Percentiles rank a stretch among this genome's conserved stretches.
Conservation (phyloP, 176 grass and related monocot species). For the Coix lacrymajobi region DNA sequence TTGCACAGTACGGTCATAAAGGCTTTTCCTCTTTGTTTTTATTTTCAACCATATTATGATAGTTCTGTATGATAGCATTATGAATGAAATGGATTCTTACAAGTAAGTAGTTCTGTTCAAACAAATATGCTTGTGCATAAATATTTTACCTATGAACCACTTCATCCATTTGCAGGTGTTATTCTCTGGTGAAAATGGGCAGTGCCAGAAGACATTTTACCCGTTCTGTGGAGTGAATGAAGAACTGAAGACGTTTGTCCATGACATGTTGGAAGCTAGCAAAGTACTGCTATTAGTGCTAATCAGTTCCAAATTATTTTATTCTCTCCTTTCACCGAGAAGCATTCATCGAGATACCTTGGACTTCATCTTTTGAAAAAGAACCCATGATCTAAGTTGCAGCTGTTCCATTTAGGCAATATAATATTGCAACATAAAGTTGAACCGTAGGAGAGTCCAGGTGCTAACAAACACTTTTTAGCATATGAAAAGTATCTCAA, state of each 20-base stretch:
- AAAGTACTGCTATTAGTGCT: constrained; percentile 40
- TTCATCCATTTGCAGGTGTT: constrained; percentile 53
- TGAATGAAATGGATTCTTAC: neutral
- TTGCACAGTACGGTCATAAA: neutral
- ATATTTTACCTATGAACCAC: constrained; percentile 1
- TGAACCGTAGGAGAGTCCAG: neutral
- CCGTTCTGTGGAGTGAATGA: constrained; percentile 90
- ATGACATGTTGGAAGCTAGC: constrained; percentile 61
- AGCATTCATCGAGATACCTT: neutral
- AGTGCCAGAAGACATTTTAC: constrained; percentile 74
- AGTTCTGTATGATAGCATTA: neutral
- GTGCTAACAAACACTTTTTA: neutral
- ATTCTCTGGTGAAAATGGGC: constrained; percentile 50
- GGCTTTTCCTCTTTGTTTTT: neutral
- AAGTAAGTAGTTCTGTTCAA: constrained; percentile 2
- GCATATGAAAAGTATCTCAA: neutral
- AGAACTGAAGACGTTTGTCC: constrained; percentile 82
- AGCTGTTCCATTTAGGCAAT: neutral
- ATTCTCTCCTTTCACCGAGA: neutral
- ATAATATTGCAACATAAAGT: neutral
- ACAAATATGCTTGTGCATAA: constrained; percentile 1
- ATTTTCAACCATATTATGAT: neutral
- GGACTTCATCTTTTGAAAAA: neutral
- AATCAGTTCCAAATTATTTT: neutral
- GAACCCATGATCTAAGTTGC: neutral